These are phyloP conservation scores for Monosporascus sp. DNA, from an alignment of 2,329 filamentous ascomycete species.

Conservation along the genomic window DNA sequence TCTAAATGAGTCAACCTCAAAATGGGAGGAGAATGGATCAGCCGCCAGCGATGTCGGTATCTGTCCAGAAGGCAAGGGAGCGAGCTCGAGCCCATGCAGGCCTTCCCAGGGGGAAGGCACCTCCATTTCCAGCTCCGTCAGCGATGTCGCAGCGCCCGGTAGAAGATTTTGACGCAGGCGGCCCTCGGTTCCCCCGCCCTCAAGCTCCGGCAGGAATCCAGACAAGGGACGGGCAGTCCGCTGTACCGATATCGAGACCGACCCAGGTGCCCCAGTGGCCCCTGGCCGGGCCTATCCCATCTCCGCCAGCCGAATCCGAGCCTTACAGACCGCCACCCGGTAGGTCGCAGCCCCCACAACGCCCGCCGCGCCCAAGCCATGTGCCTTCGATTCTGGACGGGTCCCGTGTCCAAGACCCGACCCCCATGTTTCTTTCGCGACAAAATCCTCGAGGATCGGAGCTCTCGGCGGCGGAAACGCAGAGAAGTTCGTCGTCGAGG, in stretches of 20 bases:
- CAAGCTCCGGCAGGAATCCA: constrained; percentile 31
- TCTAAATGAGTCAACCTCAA: constrained; percentile 51
- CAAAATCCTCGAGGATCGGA: constrained; percentile 33
- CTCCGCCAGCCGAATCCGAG: constrained; percentile 24
- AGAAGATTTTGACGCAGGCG: no score
- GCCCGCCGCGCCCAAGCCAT: constrained; percentile 55
- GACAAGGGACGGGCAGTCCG: constrained; percentile 32
- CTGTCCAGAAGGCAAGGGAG: constrained; percentile 51
- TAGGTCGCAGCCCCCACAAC: constrained; percentile 47
- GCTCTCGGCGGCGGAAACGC: constrained; percentile 41
- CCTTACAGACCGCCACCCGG: constrained; percentile 48
- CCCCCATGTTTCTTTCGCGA: constrained; percentile 46
- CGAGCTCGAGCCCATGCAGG: constrained; percentile 43
- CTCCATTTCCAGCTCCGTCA: constrained; percentile 22
- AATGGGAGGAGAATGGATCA: constrained; percentile 50
- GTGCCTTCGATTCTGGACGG: constrained; percentile 55
- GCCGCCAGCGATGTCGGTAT: constrained; percentile 38
- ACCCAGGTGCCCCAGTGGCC: constrained; percentile 32
- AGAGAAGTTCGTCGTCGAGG: constrained; percentile 43
- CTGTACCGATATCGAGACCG: constrained; percentile 47
- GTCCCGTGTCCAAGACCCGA: constrained; percentile 50
- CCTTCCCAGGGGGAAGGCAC: constrained; percentile 23
- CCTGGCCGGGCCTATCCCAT: constrained; percentile 24
- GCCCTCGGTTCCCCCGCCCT: constrained; percentile 10
- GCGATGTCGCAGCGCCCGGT: constrained; percentile 22